phyloP scores from a whole-genome alignment of 108 stramenopile species.

The Skeletonema menzelii region DNA sequence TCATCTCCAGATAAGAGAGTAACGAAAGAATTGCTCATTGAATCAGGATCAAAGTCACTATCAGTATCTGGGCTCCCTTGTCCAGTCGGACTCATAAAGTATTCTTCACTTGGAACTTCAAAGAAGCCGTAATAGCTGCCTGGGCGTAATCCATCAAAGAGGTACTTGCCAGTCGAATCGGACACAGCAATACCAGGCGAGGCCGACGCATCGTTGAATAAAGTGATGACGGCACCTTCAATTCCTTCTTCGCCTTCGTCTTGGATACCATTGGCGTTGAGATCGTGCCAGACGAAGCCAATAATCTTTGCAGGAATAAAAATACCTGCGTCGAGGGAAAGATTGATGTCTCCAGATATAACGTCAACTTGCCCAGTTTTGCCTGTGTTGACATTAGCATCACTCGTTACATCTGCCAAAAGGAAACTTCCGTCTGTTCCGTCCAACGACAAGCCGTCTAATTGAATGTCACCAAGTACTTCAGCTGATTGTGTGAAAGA shows the following conservation, averaged over 20 bases:
- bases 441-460: neutral
- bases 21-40: constrained; percentile 1
- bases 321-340: constrained; percentile 30
- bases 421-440: neutral
- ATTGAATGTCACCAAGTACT: constrained; percentile 3
- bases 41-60: constrained; percentile 31
- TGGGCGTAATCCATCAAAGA: constrained; percentile 14
- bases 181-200: neutral
- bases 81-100: constrained; percentile 19
- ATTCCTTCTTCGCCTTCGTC: constrained; percentile 18
- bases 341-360: constrained; percentile 24
- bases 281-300: constrained; percentile 30
- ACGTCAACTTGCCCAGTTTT: constrained; percentile 19
- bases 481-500: constrained; percentile 10
- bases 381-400: constrained; percentile 30
- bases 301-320: constrained; percentile 39
- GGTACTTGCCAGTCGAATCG: constrained; percentile 16
- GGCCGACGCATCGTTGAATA: constrained; percentile 14
- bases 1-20: constrained; percentile 23
- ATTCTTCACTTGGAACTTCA: constrained; percentile 20
- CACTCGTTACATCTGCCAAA: constrained; percentile 9
- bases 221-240: constrained; percentile 12
- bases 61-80: constrained; percentile 2
- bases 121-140: constrained; percentile 20
- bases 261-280: constrained; percentile 27